Base-by-base conservation (phyloP, 208 protist genomes). In the Angomonas deanei region DNA sequence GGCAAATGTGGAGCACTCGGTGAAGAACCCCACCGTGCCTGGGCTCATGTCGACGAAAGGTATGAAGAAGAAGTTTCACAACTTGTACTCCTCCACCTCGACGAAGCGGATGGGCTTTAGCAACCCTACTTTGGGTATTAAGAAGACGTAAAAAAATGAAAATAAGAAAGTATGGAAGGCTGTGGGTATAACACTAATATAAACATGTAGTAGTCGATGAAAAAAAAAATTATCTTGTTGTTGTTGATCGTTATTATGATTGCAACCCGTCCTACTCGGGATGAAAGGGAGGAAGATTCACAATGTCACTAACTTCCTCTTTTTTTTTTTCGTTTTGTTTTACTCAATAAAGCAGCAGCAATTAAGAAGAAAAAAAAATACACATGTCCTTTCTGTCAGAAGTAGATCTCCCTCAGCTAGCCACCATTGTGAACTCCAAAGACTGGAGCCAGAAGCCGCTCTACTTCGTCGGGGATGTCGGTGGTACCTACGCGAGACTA, bases 51-150 rank as follows among this genome's bases (percentile, higher is more conserved):
- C 83, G 17, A 92, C 88, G 10, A 91, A 91, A 70, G 88, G 88
- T 59, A 91, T 95, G 88, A 92, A 92, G 77, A 92, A 92, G 68
- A 95, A 95, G 74, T 94, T 94, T 63, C 82, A 92, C 72, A 92
- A 92, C 66, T 58, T 95, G 67, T 95, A 95, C 74, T 84, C 83
- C 15, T 95, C 88, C 1, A 90, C 84, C 24, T 92, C 85, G 21
- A 91, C 78, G 11, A 92, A 95, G 73, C 74, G 88, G 15, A 95
- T 95, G 84, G 88, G 88, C 47, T 92, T 92, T 58, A 70, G 82
- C 15, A 95, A 92, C 50, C 85, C 88, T 0, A 88, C 84, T 17
- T 48, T 90, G 38, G 86, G 86, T 48, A 94, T 92, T 58, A 95
- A 95, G 68, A 92, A 92, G 78, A 80, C 92, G 10, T 95, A 76